Base-by-base conservation (phyloP, 2,329 filamentous ascomycete species). In the Paecilomyces dactylethromorphus region DNA sequence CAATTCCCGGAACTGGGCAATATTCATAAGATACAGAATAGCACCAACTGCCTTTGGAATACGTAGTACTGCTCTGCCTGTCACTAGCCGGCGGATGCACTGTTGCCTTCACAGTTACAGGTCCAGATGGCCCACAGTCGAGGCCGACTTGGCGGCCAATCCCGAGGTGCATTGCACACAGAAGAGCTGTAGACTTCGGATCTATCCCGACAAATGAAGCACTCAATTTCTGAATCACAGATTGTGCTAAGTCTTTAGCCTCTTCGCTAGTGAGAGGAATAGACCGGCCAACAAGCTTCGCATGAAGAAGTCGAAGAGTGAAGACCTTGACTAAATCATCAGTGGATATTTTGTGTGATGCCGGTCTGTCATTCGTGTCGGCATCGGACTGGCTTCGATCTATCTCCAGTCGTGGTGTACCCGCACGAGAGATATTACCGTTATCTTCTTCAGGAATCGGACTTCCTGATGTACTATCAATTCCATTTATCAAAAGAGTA, bases 401-500 rank as follows among this genome's bases (percentile, higher is more conserved):
- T 18, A 7, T 18, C 39, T 8, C 15, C n/a, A 18, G 15, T 21
- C 33, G 58, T 64, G 2, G 59, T 50, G 49, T 56, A 58, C 39
- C 33, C 29, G 60, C 55, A 18, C 55, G 21, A 12, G 65, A 56
- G 45, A 62, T 56, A 32, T 67, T 66, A 51, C 62, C 53, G 24
- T 62, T 53, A 18, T 61, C 55, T 56, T 54, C 57, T 51, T 63
- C 57, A 32, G 58, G 35, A 29, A 64, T 61, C 59, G 63, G 62
- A 52, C 32, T 62, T 24, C 39, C 50, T 33, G 66, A 62, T 11
- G 57, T 57, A 32, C 65, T 64, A 57, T 67, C 69, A 15, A 72
- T 65, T 8, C 75, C 75, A 50, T 76, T 78, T 1, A 78, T 67
- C 35, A 76, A 59, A 1, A 77, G 59, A 8, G 73, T 70, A 8